Evolutionary conservation across 805 yeast genomes (phyloP).

Genomic region (Metschnikowia peoriensis): DNA sequence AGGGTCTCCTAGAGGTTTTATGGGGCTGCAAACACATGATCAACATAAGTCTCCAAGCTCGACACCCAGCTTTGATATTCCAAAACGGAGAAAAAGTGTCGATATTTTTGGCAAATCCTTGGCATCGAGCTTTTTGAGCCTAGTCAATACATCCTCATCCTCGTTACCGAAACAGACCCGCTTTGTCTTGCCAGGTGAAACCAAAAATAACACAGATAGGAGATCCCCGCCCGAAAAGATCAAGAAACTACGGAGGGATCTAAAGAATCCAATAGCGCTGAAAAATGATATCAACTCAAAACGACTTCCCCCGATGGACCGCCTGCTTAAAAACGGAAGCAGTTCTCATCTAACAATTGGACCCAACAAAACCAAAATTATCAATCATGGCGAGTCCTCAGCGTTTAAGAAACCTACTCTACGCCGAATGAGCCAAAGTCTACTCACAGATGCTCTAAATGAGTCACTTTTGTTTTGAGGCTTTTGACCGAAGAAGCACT

Average conservation of each 20-base stretch:
- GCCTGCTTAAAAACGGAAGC: conserved; percentile 27
- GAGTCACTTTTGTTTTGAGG: conserved; percentile 12
- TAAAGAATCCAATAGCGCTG: conserved; percentile 24
- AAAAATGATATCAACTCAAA: conserved; percentile 30
- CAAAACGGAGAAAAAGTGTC: conserved; percentile 18
- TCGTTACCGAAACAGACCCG: conserved; percentile 2
- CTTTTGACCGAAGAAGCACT: not conserved
- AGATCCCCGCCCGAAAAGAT: conserved; percentile 19
- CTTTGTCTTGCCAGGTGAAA: not conserved
- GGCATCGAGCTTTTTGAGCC: conserved; percentile 27
- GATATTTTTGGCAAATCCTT: conserved; percentile 28
- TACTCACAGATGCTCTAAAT: conserved; percentile 14
- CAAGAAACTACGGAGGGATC: conserved; percentile 14
- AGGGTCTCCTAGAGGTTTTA: conserved; percentile 19
- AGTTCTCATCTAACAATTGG: conserved; percentile 27
- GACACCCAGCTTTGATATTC: not conserved
- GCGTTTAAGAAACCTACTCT: conserved; percentile 33
- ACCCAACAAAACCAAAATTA: conserved; percentile 39
- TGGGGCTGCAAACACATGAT: not conserved
- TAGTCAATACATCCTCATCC: conserved; percentile 18
- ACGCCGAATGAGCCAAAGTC: conserved; percentile 40
- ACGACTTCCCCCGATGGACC: conserved; percentile 29
- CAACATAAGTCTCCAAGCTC: not conserved
- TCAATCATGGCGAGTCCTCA: conserved; percentile 45
- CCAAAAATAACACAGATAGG: not conserved